These are phyloP conservation scores for Chaetomium tenue DNA, from an alignment of 495 filamentous ascomycete species.

Conservation along the genomic window DNA sequence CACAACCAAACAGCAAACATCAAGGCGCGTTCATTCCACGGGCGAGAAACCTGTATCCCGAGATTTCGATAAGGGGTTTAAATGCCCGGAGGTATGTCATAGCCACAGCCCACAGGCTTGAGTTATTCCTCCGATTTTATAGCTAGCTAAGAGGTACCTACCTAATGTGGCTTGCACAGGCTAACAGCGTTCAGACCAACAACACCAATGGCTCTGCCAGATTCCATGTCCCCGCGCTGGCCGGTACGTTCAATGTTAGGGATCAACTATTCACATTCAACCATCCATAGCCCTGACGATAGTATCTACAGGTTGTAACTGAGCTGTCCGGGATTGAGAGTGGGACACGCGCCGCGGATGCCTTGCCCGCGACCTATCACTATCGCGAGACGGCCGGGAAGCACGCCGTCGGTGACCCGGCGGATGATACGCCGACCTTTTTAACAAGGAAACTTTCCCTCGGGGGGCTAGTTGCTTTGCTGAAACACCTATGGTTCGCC, in stretches of 20 bases:
- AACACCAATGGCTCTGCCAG: conserved; percentile 14
- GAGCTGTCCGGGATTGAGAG: conserved; percentile 13
- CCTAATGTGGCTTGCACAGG: conserved; percentile 1
- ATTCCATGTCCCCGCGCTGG: conserved; percentile 11
- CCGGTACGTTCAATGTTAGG: conserved; percentile 16
- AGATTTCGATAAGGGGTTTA: no score
- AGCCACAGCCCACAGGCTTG: no score
- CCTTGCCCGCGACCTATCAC: conserved; percentile 21
- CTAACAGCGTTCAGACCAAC: no score
- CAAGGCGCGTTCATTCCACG: no score
- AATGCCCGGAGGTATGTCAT: no score
- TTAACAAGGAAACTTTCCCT: conserved; percentile 22
- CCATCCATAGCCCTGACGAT: conserved; percentile 9
- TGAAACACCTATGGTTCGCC: conserved; percentile 26
- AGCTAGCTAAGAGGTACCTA: no score
- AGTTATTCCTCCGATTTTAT: no score
- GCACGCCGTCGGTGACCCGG: conserved; percentile 16
- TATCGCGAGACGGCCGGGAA: conserved; percentile 18
- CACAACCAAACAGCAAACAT: no score
- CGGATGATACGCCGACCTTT: conserved; percentile 18
- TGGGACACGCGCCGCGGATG: conserved; percentile 13
- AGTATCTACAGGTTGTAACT: conserved; percentile 16
- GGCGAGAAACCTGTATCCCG: no score
- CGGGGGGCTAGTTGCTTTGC: conserved; percentile 15
- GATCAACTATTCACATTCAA: conserved; percentile 2